These are phyloP conservation scores for Monosporascus sp. DNA, from an alignment of 2,329 filamentous ascomycete species.

Conservation along the genomic window DNA sequence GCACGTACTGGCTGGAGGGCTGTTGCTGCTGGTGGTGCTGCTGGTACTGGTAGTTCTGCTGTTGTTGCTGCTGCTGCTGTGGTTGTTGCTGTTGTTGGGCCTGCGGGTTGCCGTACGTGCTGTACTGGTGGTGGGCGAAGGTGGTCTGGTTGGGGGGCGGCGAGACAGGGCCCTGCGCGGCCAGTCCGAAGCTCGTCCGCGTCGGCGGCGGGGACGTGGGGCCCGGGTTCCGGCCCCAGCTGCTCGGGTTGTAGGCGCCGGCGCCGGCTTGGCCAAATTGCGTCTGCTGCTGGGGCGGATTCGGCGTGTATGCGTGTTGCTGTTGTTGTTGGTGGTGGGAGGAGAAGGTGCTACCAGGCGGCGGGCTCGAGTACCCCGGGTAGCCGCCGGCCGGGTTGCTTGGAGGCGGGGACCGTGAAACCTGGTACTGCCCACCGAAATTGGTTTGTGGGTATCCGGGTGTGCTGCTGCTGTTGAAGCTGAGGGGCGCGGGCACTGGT, in stretches of 20 bases:
- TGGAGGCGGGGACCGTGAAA: constrained; percentile 51
- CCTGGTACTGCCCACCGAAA: constrained; percentile 53
- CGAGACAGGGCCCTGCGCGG: constrained; percentile 38
- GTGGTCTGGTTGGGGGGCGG: constrained; percentile 46
- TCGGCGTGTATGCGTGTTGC: constrained; percentile 25
- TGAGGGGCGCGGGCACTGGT: constrained; percentile 37
- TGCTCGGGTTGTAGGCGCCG: constrained; percentile 49
- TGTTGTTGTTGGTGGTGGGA: constrained; percentile 29
- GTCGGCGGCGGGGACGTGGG: constrained; percentile 41
- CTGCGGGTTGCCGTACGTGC: constrained; percentile 41
- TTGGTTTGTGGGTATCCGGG: constrained; percentile 49
- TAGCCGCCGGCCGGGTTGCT: constrained; percentile 36
- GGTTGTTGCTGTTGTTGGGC: constrained; percentile 33
- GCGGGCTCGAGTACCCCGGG: constrained; percentile 38
- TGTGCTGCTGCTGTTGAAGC: constrained; percentile 39
- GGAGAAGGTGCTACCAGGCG: constrained; percentile 25
- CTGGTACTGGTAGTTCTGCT: constrained; percentile 25
- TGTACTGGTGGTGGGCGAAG: constrained; percentile 38
- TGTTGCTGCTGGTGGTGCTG: constrained; percentile 18
- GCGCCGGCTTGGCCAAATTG: constrained; percentile 40
- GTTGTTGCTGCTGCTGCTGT: constrained; percentile 34
- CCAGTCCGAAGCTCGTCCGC: constrained; percentile 30
- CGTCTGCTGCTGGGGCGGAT: constrained; percentile 34
- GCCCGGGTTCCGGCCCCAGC: constrained; percentile 52
- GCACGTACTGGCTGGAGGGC: constrained; percentile 36